Evolutionary conservation across 1,284 basidiomycete species (phyloP).

Genomic region (Jaminaea rosea): DNA sequence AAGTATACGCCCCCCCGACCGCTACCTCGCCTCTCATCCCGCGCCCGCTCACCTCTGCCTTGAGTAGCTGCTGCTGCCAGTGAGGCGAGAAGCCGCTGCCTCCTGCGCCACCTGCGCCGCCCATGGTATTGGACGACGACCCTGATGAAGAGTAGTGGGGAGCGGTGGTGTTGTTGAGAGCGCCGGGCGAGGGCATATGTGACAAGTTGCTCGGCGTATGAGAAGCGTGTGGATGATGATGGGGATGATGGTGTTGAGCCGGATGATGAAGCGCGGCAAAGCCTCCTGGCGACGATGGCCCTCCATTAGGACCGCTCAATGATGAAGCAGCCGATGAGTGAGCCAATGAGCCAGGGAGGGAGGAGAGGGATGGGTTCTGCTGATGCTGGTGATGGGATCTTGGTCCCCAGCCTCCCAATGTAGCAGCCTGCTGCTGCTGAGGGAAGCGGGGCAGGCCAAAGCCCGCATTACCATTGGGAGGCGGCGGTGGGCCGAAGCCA

Average conservation of each 20-base stretch:
- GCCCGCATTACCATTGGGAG: slow-evolving; percentile 18
- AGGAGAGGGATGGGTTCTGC: slow-evolving; percentile 37
- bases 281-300: slow-evolving; percentile 36
- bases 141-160: slow-evolving; percentile 11
- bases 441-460: slow-evolving; percentile 23
- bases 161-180: no score
- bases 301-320: slow-evolving; percentile 11
- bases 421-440: no score
- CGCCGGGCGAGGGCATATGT: slow-evolving; percentile 24
- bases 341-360: slow-evolving; percentile 29
- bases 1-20: neutral
- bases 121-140: slow-evolving; percentile 12
- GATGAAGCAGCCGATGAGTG: slow-evolving; percentile 21
- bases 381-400: slow-evolving; percentile 23
- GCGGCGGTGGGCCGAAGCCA: slow-evolving; percentile 5
- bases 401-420: slow-evolving; percentile 10
- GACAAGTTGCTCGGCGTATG: slow-evolving; percentile 29
- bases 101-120: slow-evolving; percentile 16
- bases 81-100: slow-evolving; percentile 21
- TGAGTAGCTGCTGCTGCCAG: slow-evolving; percentile 43
- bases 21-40: neutral
- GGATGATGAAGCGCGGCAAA: slow-evolving; percentile 12
- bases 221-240: slow-evolving; percentile 3
- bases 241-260: slow-evolving; percentile 27
- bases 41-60: slow-evolving; percentile 23